Conservation (phyloP, 768 basidiomycete species). For the Trametes punicea region DNA sequence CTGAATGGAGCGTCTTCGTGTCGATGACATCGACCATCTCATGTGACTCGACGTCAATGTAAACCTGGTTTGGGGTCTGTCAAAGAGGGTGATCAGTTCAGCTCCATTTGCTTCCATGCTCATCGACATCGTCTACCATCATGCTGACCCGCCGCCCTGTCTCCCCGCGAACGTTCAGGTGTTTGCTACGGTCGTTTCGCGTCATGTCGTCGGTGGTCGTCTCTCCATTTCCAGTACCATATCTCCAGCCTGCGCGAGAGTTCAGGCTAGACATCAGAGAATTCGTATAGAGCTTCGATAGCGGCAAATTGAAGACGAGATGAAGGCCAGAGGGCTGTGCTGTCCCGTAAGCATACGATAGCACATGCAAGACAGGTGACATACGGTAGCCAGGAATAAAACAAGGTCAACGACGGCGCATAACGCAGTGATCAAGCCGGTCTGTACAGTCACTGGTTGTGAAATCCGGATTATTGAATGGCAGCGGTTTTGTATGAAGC, state of each 20-base stretch:
- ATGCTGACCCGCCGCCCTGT: conserved; percentile 19
- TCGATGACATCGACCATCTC: conserved; percentile 29
- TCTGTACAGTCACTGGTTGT: conserved; percentile 36
- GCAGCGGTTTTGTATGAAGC: too few relatives aligned
- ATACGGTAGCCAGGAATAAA: conserved; percentile 31
- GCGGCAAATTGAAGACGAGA: conserved; percentile 35
- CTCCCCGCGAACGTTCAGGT: conserved; percentile 12
- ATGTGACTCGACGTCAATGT: conserved; percentile 34
- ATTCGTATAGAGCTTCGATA: conserved; percentile 39
- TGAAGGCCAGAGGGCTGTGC: conserved; percentile 27
- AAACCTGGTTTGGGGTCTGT: conserved; percentile 21
- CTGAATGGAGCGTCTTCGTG: conserved; percentile 1
- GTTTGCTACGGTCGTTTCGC: conserved; percentile 8
- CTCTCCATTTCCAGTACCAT: conserved; percentile 19
- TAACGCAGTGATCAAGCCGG: conserved; percentile 34
- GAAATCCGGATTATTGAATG: too few relatives aligned
- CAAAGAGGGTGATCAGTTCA: neutral
- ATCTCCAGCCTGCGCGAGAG: conserved; percentile 34
- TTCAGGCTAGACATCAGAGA: conserved; percentile 39
- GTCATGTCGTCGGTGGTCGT: conserved; percentile 12
- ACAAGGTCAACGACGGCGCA: conserved; percentile 28
- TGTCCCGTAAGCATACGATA: neutral
- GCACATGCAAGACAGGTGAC: neutral
- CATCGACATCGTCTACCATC: conserved; percentile 3
- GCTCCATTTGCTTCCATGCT: neutral